Base-by-base conservation (phyloP, 2,329 filamentous ascomycete species). In the Proliferodiscus dingleyae region DNA sequence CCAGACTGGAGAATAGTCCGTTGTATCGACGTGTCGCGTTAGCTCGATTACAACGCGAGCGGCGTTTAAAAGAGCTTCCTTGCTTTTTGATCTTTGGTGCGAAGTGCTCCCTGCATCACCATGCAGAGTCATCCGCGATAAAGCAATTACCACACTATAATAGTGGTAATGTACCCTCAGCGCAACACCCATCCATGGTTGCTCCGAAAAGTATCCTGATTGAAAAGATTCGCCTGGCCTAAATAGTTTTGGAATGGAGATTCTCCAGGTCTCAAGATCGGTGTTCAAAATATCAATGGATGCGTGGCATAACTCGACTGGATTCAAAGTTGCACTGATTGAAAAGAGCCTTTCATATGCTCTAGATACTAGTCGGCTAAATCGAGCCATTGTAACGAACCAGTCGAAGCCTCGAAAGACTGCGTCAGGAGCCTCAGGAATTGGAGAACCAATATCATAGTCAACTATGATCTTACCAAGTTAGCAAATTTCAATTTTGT, bases 391-490 rank as follows among this genome's bases (percentile, higher is more conserved):
- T 3, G 58, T 47, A 1, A 65, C 38, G 22, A 69, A 63, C 63
- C 64, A 69, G 50, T 69, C 60, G 38, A 62, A 66, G 4, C 52
- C 56, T 15, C 55, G 59, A 34, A 67, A 58, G 4, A 55, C 23
- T 4, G 65, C 55, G 26, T 66, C 64, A 1, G 64, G 64, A 11
- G 56, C 47, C 10, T 51, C 36, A 3, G 66, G 66, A 15, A 70
- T 58, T 0, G 61, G 57, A 37, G 59, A 66, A 10, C 63, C 62
- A 40, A 70, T 65, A 37, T 70, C 67, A 4, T 55, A 59, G 45
- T 68, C 67, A n/a, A 55, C 45, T 26, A 71, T 50, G 39, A 68
- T 64, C 10, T n/a, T n/a, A n/a, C n/a, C n/a, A n/a, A n/a, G n/a
- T n/a, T n/a, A n/a, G n/a, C n/a, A n/a, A n/a, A n/a, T n/a, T n/a